Evolutionary conservation across 1,284 basidiomycete genomes (phyloP).

Genomic region (Meira nashicola): DNA sequence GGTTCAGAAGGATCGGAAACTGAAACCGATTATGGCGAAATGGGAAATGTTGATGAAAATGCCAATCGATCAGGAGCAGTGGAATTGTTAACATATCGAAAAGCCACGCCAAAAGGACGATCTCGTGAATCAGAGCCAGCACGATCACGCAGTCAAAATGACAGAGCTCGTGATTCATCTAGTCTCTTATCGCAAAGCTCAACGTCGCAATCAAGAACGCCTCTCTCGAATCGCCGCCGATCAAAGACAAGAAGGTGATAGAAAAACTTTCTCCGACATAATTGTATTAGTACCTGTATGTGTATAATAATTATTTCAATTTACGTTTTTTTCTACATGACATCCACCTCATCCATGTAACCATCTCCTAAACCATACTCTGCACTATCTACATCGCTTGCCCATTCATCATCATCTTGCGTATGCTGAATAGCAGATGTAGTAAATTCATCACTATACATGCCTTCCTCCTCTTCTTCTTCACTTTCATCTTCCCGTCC

Average conservation of each 20-base stretch:
- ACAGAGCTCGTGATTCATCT: background rate
- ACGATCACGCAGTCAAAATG: no score
- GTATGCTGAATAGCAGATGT: conserved; percentile 17
- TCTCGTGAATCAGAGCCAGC: background rate
- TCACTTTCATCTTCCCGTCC: background rate
- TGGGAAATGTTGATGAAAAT: no score
- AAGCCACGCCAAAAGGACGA: background rate
- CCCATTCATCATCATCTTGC: conserved; percentile 25
- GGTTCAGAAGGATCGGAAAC: background rate
- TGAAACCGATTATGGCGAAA: background rate
- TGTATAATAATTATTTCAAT: background rate
- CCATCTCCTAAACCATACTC: conserved; percentile 20
- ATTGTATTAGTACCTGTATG: conserved; percentile 7
- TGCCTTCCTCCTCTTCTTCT: conserved; percentile 12
- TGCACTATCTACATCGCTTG: conserved; percentile 23
- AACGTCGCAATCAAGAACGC: background rate
- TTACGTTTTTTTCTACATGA: conserved; percentile 15
- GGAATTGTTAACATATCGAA: no score
- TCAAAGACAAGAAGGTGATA: conserved; percentile 15
- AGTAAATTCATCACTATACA: conserved; percentile 12
- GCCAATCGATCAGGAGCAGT: no score
- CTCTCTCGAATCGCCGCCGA: conserved; percentile 13
- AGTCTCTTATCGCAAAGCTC: background rate
- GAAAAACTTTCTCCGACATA: conserved; percentile 3
- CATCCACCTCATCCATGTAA: conserved; percentile 15